These are phyloP conservation scores for Plasmodium knowlesi DNA, from an alignment of 169 alveolate species.

Conservation along the genomic window DNA sequence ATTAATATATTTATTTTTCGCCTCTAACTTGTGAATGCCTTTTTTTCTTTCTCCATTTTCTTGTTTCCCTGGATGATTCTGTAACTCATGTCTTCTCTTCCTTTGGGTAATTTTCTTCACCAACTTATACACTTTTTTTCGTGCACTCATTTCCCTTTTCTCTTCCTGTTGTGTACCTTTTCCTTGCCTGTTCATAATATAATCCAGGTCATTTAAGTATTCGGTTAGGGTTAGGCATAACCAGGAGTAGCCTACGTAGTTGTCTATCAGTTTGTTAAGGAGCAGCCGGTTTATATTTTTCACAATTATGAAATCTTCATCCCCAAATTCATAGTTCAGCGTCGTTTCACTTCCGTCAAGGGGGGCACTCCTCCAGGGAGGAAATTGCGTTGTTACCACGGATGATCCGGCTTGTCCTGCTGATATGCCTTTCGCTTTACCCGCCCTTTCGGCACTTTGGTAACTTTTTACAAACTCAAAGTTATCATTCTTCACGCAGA, in stretches of 20 bases:
- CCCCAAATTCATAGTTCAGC: conserved; percentile 27
- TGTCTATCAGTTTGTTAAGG: conserved; percentile 82
- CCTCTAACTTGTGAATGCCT: neutral
- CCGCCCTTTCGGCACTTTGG: neutral
- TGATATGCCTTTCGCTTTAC: neutral
- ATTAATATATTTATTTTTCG: conserved; percentile 17
- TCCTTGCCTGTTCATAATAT: neutral
- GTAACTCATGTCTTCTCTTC: neutral
- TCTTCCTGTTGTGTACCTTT: neutral
- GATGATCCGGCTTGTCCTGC: neutral
- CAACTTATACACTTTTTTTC: conserved; percentile 14
- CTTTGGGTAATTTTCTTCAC: conserved; percentile 9
- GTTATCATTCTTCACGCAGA: conserved; percentile 45
- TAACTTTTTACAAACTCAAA: conserved; percentile 42
- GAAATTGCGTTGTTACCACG: neutral
- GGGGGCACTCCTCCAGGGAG: neutral
- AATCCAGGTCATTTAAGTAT: conserved; percentile 36
- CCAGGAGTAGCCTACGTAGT: conserved; percentile 86
- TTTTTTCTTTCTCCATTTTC: neutral
- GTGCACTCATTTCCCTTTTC: neutral
- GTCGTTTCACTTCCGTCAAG: neutral
- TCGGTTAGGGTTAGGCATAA: conserved; percentile 77
- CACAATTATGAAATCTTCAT: conserved; percentile 75
- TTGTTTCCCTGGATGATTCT: neutral
- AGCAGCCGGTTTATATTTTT: conserved; percentile 80